These are phyloP conservation scores for Herpetomonas samuelpessoai DNA, from an alignment of 208 protist genomes.

Conservation along the genomic window DNA sequence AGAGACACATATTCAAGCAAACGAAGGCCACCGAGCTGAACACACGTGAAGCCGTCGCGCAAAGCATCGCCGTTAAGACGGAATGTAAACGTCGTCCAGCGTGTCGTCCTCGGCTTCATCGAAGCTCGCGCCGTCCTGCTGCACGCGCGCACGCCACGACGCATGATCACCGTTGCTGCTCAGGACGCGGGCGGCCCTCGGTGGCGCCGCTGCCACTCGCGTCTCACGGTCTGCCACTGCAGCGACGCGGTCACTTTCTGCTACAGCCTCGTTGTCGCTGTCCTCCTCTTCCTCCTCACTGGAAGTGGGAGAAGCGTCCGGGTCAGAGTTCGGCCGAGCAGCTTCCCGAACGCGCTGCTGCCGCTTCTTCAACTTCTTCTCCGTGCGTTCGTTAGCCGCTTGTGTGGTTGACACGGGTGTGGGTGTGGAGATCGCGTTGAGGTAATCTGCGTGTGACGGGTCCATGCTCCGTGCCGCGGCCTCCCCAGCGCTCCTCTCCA, in stretches of 20 bases:
- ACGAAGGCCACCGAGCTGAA: too few relatives aligned
- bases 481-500: slow-evolving; percentile 4
- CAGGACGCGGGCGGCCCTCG: slow-evolving; percentile 7
- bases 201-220: slow-evolving; percentile 1
- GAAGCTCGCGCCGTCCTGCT: too few relatives aligned
- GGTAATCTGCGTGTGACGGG: neutral
- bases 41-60: too few relatives aligned
- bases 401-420: neutral
- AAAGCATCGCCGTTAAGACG: too few relatives aligned
- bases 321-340: neutral
- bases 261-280: slow-evolving; percentile 13
- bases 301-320: neutral
- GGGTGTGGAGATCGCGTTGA: neutral
- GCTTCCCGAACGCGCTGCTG: too few relatives aligned
- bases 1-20: too few relatives aligned
- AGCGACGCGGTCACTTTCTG: too few relatives aligned
- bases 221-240: too few relatives aligned
- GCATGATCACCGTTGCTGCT: slow-evolving; percentile 13
- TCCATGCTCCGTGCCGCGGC: neutral
- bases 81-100: too few relatives aligned
- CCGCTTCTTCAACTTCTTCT: too few relatives aligned
- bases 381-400: too few relatives aligned
- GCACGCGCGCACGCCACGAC: neutral
- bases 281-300: slow-evolving; percentile 13
- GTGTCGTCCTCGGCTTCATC: too few relatives aligned